A percentile compares a stretch with the other conserved stretches of the same genome.
Evolutionary conservation across 768 basidiomycete genomes (phyloP).

Genomic region (Lactarius vividus): DNA sequence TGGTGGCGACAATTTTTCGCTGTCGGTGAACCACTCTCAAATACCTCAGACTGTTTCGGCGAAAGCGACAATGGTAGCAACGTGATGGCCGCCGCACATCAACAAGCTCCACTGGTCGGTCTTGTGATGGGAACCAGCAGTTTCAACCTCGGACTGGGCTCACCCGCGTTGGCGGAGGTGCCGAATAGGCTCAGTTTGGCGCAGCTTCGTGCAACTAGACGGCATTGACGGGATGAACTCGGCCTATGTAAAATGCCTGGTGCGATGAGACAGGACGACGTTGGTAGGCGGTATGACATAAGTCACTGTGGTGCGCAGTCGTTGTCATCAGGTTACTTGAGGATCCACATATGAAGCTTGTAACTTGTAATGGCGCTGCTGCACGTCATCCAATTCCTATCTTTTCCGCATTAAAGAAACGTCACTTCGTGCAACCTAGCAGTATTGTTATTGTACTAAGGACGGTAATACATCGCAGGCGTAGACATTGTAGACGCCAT

Average conservation of each 20-base stretch:
- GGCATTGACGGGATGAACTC: slow-evolving; percentile 40
- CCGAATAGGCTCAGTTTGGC: slow-evolving; percentile 37
- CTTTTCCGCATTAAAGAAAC: background rate
- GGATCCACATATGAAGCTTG: background rate
- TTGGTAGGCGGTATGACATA: background rate
- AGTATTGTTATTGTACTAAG: background rate
- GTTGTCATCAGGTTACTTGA: background rate
- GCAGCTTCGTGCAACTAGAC: slow-evolving; percentile 42
- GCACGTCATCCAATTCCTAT: background rate
- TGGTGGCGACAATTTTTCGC: slow-evolving; percentile 41
- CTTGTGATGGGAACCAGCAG: slow-evolving; percentile 44
- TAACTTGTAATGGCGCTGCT: background rate
- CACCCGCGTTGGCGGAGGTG: slow-evolving; percentile 53
- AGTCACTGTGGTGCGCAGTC: background rate
- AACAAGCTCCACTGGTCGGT: slow-evolving; percentile 37
- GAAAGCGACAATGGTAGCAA: slow-evolving; percentile 43
- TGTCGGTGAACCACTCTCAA: slow-evolving; percentile 46
- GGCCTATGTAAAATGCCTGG: background rate
- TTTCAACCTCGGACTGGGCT: slow-evolving; percentile 47
- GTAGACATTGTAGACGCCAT: too few species aligned
- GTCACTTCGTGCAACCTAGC: too few species aligned
- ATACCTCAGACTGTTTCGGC: slow-evolving; percentile 47
- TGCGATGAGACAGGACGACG: background rate
- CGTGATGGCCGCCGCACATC: slow-evolving; percentile 12
- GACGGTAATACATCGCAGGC: background rate